Conservation (phyloP, 2,329 filamentous ascomycete species). For the Daldinia sp. region DNA sequence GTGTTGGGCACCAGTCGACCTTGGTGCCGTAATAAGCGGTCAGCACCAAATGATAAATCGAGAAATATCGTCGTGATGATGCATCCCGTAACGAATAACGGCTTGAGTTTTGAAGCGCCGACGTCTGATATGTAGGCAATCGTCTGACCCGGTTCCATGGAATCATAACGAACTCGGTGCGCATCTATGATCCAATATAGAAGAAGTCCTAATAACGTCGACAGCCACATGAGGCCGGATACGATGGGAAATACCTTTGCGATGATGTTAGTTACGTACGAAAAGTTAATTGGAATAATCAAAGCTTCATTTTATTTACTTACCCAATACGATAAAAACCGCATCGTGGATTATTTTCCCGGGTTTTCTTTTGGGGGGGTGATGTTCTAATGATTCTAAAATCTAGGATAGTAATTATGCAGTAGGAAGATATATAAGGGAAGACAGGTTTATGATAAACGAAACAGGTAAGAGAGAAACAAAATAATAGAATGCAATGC, state of each 20-base stretch:
- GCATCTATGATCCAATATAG: slow-evolving; percentile 71
- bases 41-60: slow-evolving; percentile 79
- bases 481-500: background rate
- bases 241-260: slow-evolving; percentile 72
- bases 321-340: slow-evolving; percentile 44
- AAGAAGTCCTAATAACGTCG: slow-evolving; percentile 73
- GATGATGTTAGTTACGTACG: slow-evolving; percentile 5
- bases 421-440: slow-evolving; percentile 1
- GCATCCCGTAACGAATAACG: slow-evolving; percentile 79
- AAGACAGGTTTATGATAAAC: background rate
- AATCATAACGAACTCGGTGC: slow-evolving; percentile 64
- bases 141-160: slow-evolving; percentile 65
- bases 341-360: slow-evolving; percentile 31
- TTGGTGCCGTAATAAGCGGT: slow-evolving; percentile 84
- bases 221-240: slow-evolving; percentile 70
- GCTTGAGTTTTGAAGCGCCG: slow-evolving; percentile 70
- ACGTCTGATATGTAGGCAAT: slow-evolving; percentile 80
- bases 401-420: background rate
- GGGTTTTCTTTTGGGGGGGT: too few relatives aligned
- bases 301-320: slow-evolving; percentile 15
- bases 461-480: slow-evolving; percentile 1
- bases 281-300: slow-evolving; percentile 5
- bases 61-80: slow-evolving; percentile 79
- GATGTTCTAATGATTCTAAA: slow-evolving; percentile 9
- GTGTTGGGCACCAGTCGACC: slow-evolving; percentile 81